A percentile compares a stretch with the other conserved stretches of the same genome.
Evolutionary conservation across 1,284 basidiomycete genomes (phyloP).

Genomic region (Cyathus pygmaeus): DNA sequence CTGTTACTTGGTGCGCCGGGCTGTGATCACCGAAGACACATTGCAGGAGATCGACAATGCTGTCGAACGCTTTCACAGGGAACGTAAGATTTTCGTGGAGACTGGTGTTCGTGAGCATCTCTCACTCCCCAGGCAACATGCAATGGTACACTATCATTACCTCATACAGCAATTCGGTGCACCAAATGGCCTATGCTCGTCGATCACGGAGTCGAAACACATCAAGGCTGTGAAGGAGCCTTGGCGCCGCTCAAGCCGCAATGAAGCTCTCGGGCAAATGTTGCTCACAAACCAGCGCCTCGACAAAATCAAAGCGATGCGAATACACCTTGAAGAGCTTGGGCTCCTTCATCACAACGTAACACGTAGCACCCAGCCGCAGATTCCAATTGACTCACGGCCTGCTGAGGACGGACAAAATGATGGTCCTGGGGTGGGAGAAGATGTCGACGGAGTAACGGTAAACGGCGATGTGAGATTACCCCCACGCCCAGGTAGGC

Average conservation of each 20-base stretch:
- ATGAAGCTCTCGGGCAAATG: constrained; percentile 1
- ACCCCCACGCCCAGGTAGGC: too few species aligned
- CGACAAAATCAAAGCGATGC: background rate
- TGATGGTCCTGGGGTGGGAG: too few species aligned
- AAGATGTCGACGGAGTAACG: too few species aligned
- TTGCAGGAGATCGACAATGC: constrained; percentile 32
- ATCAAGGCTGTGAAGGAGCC: constrained; percentile 48
- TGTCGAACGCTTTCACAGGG: constrained; percentile 36
- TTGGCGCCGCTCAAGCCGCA: constrained; percentile 22
- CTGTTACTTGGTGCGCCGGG: constrained; percentile 43
- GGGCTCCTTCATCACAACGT: too few species aligned
- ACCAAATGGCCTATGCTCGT: constrained; percentile 43
- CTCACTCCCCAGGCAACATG: constrained; percentile 30
- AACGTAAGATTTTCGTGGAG: constrained; percentile 41
- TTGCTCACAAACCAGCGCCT: background rate
- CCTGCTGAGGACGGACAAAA: too few species aligned
- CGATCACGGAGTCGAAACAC: constrained; percentile 43
- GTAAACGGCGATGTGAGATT: too few species aligned
- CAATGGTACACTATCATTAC: constrained; percentile 31
- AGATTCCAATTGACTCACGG: too few species aligned
- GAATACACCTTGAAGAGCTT: background rate
- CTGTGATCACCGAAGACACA: constrained; percentile 17
- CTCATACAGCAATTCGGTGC: constrained; percentile 34
- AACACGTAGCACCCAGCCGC: too few species aligned
- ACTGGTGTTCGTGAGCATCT: constrained; percentile 9